These are phyloP conservation scores for Lentinula sp. DNA, from an alignment of 768 basidiomycete species.

Conservation along the genomic window DNA sequence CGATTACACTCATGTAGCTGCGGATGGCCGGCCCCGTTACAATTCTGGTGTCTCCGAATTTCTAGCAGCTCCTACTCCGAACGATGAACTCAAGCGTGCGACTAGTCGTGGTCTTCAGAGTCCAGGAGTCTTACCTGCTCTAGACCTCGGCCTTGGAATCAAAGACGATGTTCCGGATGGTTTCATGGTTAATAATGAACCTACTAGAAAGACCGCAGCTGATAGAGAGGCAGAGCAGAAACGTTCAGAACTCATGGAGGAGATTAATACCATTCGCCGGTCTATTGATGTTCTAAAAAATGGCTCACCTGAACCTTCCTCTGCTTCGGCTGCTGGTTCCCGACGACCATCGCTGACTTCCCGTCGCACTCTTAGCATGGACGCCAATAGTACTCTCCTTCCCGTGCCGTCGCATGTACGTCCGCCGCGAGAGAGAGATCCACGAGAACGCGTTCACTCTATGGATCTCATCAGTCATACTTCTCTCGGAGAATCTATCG, in stretches of 20 bases:
- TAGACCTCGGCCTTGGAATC: constrained; percentile 73
- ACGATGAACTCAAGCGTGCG: constrained; percentile 55
- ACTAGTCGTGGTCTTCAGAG: constrained; percentile 39
- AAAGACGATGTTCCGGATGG: constrained; percentile 68
- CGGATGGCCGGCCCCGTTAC: constrained; percentile 49
- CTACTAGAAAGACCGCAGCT: constrained; percentile 27
- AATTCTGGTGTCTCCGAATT: constrained; percentile 72
- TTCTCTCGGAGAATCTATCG: constrained; percentile 47
- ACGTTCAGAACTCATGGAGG: constrained; percentile 62
- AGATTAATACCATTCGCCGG: constrained; percentile 74
- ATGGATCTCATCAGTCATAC: constrained; percentile 57
- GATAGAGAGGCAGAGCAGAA: constrained; percentile 52
- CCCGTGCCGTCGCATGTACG: constrained; percentile 52
- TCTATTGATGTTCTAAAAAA: constrained; percentile 74
- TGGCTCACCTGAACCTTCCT: constrained; percentile 64
- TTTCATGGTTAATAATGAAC: constrained; percentile 51
- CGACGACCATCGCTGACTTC: constrained; percentile 63
- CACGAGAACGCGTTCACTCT: constrained; percentile 63
- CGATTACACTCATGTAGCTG: constrained; percentile 39
- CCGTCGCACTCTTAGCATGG: constrained; percentile 62
- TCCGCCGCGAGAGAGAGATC: constrained; percentile 63
- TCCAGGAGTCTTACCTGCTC: constrained; percentile 54
- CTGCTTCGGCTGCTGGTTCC: constrained; percentile 41
- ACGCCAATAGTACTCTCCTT: constrained; percentile 47
- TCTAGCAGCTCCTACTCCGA: constrained; percentile 51